These are phyloP conservation scores for Sugiyamaella smithiae DNA, from an alignment of 805 yeast genomes.

Conservation along the genomic window DNA sequence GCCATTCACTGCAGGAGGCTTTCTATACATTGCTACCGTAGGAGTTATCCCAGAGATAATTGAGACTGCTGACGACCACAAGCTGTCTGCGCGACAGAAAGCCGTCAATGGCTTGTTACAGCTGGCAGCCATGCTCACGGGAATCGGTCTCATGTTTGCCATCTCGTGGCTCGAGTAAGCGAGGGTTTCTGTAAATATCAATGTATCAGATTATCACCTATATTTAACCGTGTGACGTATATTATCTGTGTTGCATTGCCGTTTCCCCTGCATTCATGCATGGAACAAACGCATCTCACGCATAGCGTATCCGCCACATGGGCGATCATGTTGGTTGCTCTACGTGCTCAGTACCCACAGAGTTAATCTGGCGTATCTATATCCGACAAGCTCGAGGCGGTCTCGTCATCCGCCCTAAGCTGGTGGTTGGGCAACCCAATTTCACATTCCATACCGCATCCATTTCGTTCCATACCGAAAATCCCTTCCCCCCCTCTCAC, in stretches of 20 bases:
- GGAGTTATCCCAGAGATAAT: constrained; percentile 74
- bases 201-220: too few relatives aligned
- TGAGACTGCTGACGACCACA: constrained; percentile 37
- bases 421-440: too few relatives aligned
- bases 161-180: constrained; percentile 34
- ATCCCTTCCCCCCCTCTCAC: too few relatives aligned
- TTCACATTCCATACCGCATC: too few relatives aligned
- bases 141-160: constrained; percentile 55
- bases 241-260: not conserved
- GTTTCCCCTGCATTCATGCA: constrained; percentile 6
- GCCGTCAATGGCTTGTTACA: constrained; percentile 44
- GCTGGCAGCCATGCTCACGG: constrained; percentile 48
- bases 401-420: too few relatives aligned
- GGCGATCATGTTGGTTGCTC: not conserved
- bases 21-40: constrained; percentile 67
- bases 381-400: too few relatives aligned
- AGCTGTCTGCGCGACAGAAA: constrained; percentile 39
- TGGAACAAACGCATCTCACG: too few relatives aligned
- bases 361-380: too few relatives aligned
- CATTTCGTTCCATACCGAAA: too few relatives aligned
- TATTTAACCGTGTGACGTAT: not conserved
- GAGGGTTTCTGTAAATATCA: too few relatives aligned
- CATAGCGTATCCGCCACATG: too few relatives aligned
- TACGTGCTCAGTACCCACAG: too few relatives aligned
- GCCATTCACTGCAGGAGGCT: constrained; percentile 77